These are phyloP conservation scores for Lasiodiplodia citricola DNA, from an alignment of 2,329 filamentous ascomycete genomes.

Conservation along the genomic window DNA sequence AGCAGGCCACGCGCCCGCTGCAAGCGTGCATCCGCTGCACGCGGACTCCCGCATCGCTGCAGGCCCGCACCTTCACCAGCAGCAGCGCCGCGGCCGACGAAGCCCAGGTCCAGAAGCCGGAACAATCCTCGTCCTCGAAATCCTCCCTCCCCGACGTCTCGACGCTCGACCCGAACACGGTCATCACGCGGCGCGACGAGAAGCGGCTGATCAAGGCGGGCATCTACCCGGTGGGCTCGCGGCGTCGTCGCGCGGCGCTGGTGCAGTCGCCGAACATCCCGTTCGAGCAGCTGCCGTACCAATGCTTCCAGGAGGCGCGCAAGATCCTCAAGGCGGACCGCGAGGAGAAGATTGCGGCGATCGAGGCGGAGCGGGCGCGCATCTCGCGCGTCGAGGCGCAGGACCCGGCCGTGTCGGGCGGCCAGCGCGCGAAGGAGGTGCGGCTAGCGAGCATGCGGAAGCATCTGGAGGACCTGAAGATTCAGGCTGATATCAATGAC, in stretches of 20 bases:
- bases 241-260: constrained; percentile 70
- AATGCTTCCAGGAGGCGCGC: constrained; percentile 96
- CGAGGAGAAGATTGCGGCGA: constrained; percentile 76
- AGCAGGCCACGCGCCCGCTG: constrained; percentile 41
- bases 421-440: constrained; percentile 68
- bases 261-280: constrained; percentile 71
- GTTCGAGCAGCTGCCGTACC: constrained; percentile 93
- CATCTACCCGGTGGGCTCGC: constrained; percentile 77
- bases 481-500: constrained; percentile 93
- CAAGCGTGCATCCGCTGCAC: constrained; percentile 36
- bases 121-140: constrained; percentile 30
- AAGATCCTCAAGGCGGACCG: constrained; percentile 81
- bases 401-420: constrained; percentile 63
- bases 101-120: constrained; percentile 40
- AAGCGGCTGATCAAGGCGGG: constrained; percentile 71
- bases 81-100: constrained; percentile 52
- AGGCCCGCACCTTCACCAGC: constrained; percentile 52
- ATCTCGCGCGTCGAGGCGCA: constrained; percentile 70
- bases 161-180: constrained; percentile 69
- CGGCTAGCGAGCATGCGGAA: constrained; percentile 72
- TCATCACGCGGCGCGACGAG: constrained; percentile 68
- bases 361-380: constrained; percentile 69
- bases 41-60: background rate
- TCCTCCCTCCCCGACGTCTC: constrained; percentile 26
- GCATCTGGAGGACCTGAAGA: constrained; percentile 79